Evolutionary conservation across 208 protist species (phyloP).

Genomic region (Trichomonas gallinae): DNA sequence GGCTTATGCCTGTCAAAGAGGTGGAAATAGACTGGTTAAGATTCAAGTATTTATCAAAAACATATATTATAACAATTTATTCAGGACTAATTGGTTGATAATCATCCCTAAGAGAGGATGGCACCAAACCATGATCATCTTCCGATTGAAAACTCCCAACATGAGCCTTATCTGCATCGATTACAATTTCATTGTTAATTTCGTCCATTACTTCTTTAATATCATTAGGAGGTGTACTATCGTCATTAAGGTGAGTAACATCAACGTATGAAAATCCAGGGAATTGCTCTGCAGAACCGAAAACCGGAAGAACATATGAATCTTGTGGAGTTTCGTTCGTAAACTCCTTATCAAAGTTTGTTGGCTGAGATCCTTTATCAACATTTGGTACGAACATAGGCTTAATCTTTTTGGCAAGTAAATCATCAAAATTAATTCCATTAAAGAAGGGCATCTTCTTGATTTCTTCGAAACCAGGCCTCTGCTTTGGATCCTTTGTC

Average conservation of each 20-base stretch:
- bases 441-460: neutral
- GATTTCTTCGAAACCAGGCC: neutral
- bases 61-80: neutral
- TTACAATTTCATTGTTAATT: neutral
- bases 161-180: neutral
- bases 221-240: neutral
- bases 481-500: neutral
- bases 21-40: too few species aligned
- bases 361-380: neutral
- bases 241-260: neutral
- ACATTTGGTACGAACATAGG: neutral
- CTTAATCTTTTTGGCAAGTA: neutral
- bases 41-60: too few species aligned
- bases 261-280: neutral
- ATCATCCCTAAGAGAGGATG: neutral
- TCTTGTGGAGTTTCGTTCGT: slow-evolving; percentile 1
- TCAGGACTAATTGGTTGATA: neutral
- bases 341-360: neutral
- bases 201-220: neutral
- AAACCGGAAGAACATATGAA: neutral
- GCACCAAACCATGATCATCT: neutral
- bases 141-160: neutral
- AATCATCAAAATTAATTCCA: neutral
- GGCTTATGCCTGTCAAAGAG: too few species aligned
- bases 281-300: neutral